Base-by-base conservation (phyloP, 75 land plant genomes). In the Selaginella tamariscina region DNA sequence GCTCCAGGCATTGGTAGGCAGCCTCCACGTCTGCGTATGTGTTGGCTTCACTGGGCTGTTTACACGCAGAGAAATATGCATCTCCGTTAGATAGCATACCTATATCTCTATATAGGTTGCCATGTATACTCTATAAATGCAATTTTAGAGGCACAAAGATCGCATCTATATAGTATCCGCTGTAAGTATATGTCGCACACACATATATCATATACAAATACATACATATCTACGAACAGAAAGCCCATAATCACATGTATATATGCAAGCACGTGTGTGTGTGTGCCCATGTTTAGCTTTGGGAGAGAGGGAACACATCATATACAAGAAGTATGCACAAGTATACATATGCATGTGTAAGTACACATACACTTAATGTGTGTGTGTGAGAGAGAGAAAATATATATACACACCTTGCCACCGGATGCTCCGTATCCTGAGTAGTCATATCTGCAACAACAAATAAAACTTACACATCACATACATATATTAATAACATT, bases 21-120 rank as follows among this genome's bases (percentile, higher is more conserved):
- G 93, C 93, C 68, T 88, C 93, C 66, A 88, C 85, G 70, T 88
- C 93, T 63, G 91, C 83, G 65, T 90, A 90, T 22, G 96, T 90
- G 70, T 90, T 83, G 33, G 71, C 62, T 78, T 90, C 96, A 76
- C 84, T 85, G 1, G 91, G 88, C 96, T 89, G 84, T n/a, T n/a
- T n/a, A n/a, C n/a, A n/a, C n/a, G n/a, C n/a, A n/a, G n/a, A n/a
- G n/a, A n/a, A n/a, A n/a, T n/a, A n/a, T n/a, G n/a, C n/a, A n/a
- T n/a, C n/a, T n/a, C n/a, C n/a, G n/a, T n/a, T n/a, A n/a, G n/a
- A n/a, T n/a, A n/a, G n/a, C n/a, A n/a, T n/a, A n/a, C n/a, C n/a
- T n/a, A n/a, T n/a, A n/a, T n/a, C n/a, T n/a, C n/a, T n/a, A n/a
- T n/a, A n/a, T n/a, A n/a, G n/a, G n/a, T n/a, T n/a, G n/a, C n/a